A percentile compares a stretch with the other conserved stretches of the same genome.
These are phyloP conservation scores for Bremia lactucae DNA, from an alignment of 352 stramenopile genomes.

Conservation along the genomic window DNA sequence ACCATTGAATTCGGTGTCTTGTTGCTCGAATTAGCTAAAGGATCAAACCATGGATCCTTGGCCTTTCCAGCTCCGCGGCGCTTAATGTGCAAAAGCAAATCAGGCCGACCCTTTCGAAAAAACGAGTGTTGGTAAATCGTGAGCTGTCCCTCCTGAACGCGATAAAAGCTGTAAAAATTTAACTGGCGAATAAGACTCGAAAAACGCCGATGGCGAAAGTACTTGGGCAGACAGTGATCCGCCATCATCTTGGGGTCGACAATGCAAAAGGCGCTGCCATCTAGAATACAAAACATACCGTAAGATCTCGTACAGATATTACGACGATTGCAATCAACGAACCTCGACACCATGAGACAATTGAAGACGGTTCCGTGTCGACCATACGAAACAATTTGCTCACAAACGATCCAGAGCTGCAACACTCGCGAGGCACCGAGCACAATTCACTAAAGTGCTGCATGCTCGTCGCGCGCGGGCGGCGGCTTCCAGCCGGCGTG, in stretches of 20 bases:
- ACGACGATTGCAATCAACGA: not conserved
- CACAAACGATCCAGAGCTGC: slow-evolving; percentile 68
- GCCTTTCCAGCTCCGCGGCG: slow-evolving; percentile 70
- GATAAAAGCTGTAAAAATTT: slow-evolving; percentile 90
- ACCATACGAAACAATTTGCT: slow-evolving; percentile 83
- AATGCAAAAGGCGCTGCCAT: slow-evolving; percentile 85
- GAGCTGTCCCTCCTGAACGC: slow-evolving; percentile 75
- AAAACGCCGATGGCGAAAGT: slow-evolving; percentile 85
- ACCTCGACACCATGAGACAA: slow-evolving; percentile 77
- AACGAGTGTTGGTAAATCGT: slow-evolving; percentile 83
- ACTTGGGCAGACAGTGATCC: slow-evolving; percentile 83
- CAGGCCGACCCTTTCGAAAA: slow-evolving; percentile 71
- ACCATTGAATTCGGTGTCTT: slow-evolving; percentile 4
- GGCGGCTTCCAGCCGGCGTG: slow-evolving; percentile 13
- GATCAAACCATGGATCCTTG: slow-evolving; percentile 81
- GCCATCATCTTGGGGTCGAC: slow-evolving; percentile 85
- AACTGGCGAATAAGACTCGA: slow-evolving; percentile 85
- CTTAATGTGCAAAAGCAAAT: slow-evolving; percentile 80
- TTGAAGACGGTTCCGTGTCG: slow-evolving; percentile 63
- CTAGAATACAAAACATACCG: slow-evolving; percentile 17
- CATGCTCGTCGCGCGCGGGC: slow-evolving; percentile 41
- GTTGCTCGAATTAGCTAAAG: slow-evolving; percentile 29
- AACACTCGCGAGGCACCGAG: slow-evolving; percentile 30
- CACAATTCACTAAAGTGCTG: slow-evolving; percentile 31
- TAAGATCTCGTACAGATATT: not conserved